Conservation (phyloP, 306 rosid species). For the Medicago arabica region DNA sequence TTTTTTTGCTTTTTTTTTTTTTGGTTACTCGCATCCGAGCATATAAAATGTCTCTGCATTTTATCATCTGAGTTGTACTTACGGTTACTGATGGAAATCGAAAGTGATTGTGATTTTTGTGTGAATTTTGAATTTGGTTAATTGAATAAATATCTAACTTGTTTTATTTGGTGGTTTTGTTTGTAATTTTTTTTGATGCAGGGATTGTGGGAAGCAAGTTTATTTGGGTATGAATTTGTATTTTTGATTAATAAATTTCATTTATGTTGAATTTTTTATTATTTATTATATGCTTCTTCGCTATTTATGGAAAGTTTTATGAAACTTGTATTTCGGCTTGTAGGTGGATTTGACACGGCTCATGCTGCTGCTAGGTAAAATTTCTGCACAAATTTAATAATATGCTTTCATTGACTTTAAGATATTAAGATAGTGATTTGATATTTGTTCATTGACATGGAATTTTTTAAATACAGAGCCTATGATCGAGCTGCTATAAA, state of each 20-base stretch:
- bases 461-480: conserved; percentile 64
- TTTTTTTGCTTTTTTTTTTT: too few relatives aligned
- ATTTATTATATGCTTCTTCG: conserved; percentile 35
- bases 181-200: conserved; percentile 44
- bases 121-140: conserved; percentile 25
- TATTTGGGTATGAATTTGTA: conserved; percentile 80
- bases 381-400: conserved; percentile 9
- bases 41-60: too few relatives aligned
- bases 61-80: too few relatives aligned
- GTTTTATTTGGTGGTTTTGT: conserved; percentile 1
- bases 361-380: conserved; percentile 96
- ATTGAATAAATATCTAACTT: conserved; percentile 34
- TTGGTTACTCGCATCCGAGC: too few relatives aligned
- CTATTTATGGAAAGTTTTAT: conserved; percentile 50
- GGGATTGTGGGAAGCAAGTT: conserved; percentile 99
- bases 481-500: conserved; percentile 98
- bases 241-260: conserved; percentile 31
- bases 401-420: not conserved
- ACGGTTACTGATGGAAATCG: not conserved
- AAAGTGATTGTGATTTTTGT: conserved; percentile 12
- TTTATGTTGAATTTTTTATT: conserved; percentile 35
- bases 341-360: conserved; percentile 99
- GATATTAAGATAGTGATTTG: conserved; percentile 19
- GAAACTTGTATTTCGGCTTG: conserved; percentile 40
- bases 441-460: conserved; percentile 29